Evolutionary conservation across 2,329 filamentous ascomycete genomes (phyloP).

Genomic region (Aspergillus sergii): DNA sequence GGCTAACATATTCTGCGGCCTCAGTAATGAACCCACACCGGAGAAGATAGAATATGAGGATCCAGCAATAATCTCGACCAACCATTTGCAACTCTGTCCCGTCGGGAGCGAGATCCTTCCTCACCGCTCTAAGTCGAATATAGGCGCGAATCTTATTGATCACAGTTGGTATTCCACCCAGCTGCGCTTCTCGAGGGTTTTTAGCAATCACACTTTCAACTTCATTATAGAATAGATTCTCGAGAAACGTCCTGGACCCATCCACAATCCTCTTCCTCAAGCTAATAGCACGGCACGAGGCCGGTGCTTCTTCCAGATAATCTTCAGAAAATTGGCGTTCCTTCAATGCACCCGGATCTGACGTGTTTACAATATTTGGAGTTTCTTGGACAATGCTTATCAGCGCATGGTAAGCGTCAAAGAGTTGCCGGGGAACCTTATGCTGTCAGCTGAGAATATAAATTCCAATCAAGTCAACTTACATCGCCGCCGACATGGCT

Average conservation of each 20-base stretch:
- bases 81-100: conserved; percentile 78
- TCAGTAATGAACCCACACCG: conserved; percentile 82
- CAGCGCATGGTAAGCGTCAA: conserved; percentile 81
- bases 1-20: conserved; percentile 82
- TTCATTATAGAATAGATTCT: conserved; percentile 76
- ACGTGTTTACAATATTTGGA: conserved; percentile 58
- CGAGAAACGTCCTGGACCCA: conserved; percentile 78
- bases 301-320: conserved; percentile 75
- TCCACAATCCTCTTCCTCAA: conserved; percentile 79
- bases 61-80: conserved; percentile 86
- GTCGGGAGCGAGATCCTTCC: conserved; percentile 83
- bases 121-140: conserved; percentile 75
- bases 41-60: conserved; percentile 87
- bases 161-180: conserved; percentile 85
- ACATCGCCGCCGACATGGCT: conserved; percentile 67
- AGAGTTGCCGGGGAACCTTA: conserved; percentile 71
- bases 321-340: conserved; percentile 75
- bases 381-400: conserved; percentile 77
- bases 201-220: conserved; percentile 77
- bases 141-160: conserved; percentile 92
- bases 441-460: conserved; percentile 18
- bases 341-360: conserved; percentile 66
- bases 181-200: conserved; percentile 83
- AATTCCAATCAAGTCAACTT: conserved; percentile 28
- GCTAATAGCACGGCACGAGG: conserved; percentile 63